Percentiles rank a stretch among this genome's conserved stretches.
phyloP scores from a whole-genome alignment of 2,329 filamentous ascomycete species.

The Mycosphaerella sp. region DNA sequence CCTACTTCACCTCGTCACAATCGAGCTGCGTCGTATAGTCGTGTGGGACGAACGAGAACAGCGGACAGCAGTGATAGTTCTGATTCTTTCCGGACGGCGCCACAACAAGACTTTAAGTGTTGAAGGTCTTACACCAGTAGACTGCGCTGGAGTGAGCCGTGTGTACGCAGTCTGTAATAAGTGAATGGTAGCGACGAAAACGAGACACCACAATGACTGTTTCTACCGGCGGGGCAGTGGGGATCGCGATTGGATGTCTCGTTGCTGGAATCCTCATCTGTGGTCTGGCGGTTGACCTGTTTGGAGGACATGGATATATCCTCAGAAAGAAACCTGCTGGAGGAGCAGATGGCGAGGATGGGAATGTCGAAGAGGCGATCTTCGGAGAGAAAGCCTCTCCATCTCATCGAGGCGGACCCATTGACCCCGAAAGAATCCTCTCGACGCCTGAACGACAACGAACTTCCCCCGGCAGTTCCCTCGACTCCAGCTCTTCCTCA shows the following conservation, averaged over 20 bases:
- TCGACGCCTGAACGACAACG: not conserved
- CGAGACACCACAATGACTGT: not conserved
- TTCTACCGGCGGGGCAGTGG: slow-evolving; percentile 7
- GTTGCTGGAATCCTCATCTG: slow-evolving; percentile 7
- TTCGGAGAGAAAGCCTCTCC: not conserved
- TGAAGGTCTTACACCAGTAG: slow-evolving; percentile 6
- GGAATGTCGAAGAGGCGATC: slow-evolving; percentile 1
- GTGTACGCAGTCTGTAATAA: slow-evolving; percentile 6
- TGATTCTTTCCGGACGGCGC: slow-evolving; percentile 10
- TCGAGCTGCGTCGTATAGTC: slow-evolving; percentile 3
- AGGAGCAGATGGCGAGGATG: not conserved
- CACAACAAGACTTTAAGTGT: slow-evolving; percentile 9
- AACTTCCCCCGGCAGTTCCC: not conserved
- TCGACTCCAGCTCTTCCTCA: slow-evolving; percentile 5
- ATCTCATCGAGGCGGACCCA: not conserved
- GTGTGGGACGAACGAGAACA: not conserved
- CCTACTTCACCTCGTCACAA: not conserved
- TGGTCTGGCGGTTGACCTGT: slow-evolving; percentile 3
- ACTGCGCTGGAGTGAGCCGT: slow-evolving; percentile 10
- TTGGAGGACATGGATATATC: slow-evolving; percentile 3
- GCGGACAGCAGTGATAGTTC: slow-evolving; percentile 3
- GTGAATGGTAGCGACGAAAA: not conserved
- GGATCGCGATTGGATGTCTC: slow-evolving; percentile 10
- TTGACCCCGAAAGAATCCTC: not conserved
- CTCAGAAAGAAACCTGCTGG: slow-evolving; percentile 1